Evolutionary conservation across 2,329 filamentous ascomycete species (phyloP), one percentile per base, ranked within the genome.

Genomic region (Penicillium sp.): DNA sequence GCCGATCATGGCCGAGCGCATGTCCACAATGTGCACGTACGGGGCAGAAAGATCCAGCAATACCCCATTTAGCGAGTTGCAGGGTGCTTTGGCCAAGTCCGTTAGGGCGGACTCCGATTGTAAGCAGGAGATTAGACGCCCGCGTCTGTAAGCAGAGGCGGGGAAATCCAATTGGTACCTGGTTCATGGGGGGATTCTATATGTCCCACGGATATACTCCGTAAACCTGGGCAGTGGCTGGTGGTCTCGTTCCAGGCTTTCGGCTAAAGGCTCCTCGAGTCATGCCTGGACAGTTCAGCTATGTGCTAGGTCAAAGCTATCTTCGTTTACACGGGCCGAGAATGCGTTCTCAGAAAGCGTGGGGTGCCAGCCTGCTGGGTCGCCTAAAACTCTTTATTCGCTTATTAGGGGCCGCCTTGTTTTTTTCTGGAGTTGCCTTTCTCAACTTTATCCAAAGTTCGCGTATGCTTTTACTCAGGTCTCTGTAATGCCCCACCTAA

Each of bases 401-500:
- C 19, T 42, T 23, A 23, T 39, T 39, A 5, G 31, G 31, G 35
- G 35, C 8, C 35, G 16, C 19, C 39, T 42, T 23, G 31, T 42
- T 23, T 42, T 35, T 10, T 43, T 21, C 45, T 55, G 43, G 26
- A 42, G 51, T 60, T 53, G 52, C 53, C 51, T 53, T 45, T 33
- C 50, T 54, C 29, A 50, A 35, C 44, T 42, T 43, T 47, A 42
- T 37, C 21, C 39, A 54, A 7, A n/a, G 44, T 44, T 49, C 50
- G n/a, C 53, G 43, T 56, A 39, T 43, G 50, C 39, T 26, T 31
- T 49, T 33, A 23, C 39, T 42, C 39, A 29, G 27, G 51, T 27
- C 14, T 33, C 35, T 49, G 19, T 50, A 23, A 29, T 53, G 52
- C 46, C 61, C 66, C 66, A 70, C 65, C 50, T 53, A 63, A 69